Evolutionary conservation across 345 rosid species (phyloP), one percentile per base, ranked within the genome.

Genomic region (Populus alba): DNA sequence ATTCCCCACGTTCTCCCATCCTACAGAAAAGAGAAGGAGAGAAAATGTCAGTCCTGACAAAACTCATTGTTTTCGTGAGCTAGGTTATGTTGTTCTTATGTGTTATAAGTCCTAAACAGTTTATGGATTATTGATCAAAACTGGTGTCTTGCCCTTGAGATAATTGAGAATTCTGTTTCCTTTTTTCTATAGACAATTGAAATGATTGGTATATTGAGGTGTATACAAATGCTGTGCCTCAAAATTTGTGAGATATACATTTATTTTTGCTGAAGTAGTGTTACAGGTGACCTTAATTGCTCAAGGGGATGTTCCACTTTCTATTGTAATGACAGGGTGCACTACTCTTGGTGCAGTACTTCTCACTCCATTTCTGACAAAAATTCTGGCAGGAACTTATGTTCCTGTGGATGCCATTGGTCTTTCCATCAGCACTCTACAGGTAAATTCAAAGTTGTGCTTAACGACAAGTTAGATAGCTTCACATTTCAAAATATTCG

Each of bases 241-340:
- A 41, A 18, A 27, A 67, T 66, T 71, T 8, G 27, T 23, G 68
- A 51, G 66, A 67, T 70, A n/a, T 72, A 73, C 35, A 41, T 75
- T 79, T 75, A 2, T 82, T 87, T 83, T 80, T 72, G 55, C 55
- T 84, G 84, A 82, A 82, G 49, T 82, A 82, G 83, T 81, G 65
- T 84, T 86, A 70, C 93, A 90, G 95, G 93, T 87, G 83, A 91
- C 93, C 65, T 83, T 90, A 75, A 84, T 90, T 77, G 91, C 95
- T 77, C 88, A 49, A 79, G 95, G 93, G 74, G 95, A 90, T 77
- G 93, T 90, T 85, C 81, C 90, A 47, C 84, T 90, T 33, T 90
- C 95, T 45, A 83, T 88, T 69, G 86, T 90, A 68, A 85, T 87
- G 92, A 91, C 95, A 25, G 82, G 79, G 25, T 90, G 92, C 85